These are phyloP conservation scores for Colletotrichum tanaceti DNA, from an alignment of 2,329 filamentous ascomycete species.

Conservation along the genomic window DNA sequence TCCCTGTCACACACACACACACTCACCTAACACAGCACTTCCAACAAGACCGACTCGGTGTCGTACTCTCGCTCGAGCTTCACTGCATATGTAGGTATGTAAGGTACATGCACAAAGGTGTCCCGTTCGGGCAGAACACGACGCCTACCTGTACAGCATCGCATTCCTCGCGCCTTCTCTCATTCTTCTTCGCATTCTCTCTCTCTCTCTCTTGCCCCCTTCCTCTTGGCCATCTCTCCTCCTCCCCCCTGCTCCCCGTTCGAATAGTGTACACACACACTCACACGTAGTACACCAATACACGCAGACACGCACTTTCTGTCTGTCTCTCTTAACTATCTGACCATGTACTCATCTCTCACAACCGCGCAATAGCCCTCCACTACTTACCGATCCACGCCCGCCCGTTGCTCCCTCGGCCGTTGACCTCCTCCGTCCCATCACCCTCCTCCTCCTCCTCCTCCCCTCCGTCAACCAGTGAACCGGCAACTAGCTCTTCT, in stretches of 20 bases:
- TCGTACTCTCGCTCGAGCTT: conserved; percentile 28
- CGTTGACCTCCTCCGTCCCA: conserved; percentile 11
- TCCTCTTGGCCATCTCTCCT: not conserved
- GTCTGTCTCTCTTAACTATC: not conserved
- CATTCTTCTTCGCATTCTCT: conserved; percentile 34
- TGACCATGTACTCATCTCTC: not conserved
- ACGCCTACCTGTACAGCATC: not conserved
- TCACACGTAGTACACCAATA: not conserved
- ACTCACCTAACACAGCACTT: not conserved
- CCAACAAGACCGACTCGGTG: not conserved
- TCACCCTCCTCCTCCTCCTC: not conserved
- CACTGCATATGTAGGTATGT: conserved; percentile 27
- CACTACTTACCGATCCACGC: not conserved
- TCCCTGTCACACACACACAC: conserved; percentile 13
- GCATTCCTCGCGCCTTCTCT: conserved; percentile 37
- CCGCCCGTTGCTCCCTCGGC: conserved; percentile 16
- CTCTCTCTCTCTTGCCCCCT: conserved; percentile 19
- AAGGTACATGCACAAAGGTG: conserved; percentile 30
- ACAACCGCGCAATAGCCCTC: not conserved
- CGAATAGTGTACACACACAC: not conserved
- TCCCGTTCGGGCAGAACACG: conserved; percentile 13
- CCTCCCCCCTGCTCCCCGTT: not conserved
- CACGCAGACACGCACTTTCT: not conserved
- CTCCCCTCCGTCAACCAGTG: not conserved
- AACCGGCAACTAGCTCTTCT: conserved; percentile 1